Percentiles rank a stretch among this genome's conserved stretches.
These are phyloP conservation scores for Rhizopogon roseolus DNA, from an alignment of 768 basidiomycete species.

Conservation along the genomic window DNA sequence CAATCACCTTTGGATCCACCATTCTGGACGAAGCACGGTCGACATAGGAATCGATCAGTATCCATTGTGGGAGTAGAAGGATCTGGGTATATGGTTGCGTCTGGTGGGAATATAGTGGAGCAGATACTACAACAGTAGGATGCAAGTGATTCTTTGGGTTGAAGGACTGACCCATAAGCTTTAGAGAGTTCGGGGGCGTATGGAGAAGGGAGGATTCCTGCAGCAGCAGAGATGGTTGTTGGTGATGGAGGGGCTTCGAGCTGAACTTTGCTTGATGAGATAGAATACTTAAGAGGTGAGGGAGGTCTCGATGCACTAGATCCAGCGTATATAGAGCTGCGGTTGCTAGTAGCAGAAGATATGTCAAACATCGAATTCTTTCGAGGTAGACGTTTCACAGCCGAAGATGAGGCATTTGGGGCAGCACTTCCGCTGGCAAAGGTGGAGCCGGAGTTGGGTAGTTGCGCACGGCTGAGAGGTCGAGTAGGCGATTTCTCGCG, in stretches of 20 bases:
- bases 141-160: constrained; percentile 68
- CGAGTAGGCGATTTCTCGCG: constrained; percentile 44
- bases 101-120: constrained; percentile 61
- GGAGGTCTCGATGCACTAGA: constrained; percentile 50
- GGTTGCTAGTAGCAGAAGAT: constrained; percentile 35
- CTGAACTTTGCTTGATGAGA: constrained; percentile 1
- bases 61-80: constrained; percentile 27
- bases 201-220: constrained; percentile 58
- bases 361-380: constrained; percentile 31
- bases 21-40: constrained; percentile 61
- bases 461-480: constrained; percentile 18
- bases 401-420: constrained; percentile 12
- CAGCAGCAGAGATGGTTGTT: constrained; percentile 47
- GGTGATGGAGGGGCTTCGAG: constrained; percentile 19
- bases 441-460: constrained; percentile 1
- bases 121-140: constrained; percentile 70
- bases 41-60: constrained; percentile 63
- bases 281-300: constrained; percentile 49
- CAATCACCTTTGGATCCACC: constrained; percentile 80
- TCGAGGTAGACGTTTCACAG: constrained; percentile 45
- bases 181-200: constrained; percentile 66
- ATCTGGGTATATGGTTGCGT: constrained; percentile 84
- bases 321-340: constrained; percentile 55
- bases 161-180: constrained; percentile 81
- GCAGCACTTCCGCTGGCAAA: constrained; percentile 2